A percentile compares a stretch with the other conserved stretches of the same genome.
phyloP scores from a whole-genome alignment of 306 rosid genomes.

The Hippophae tibetana region DNA sequence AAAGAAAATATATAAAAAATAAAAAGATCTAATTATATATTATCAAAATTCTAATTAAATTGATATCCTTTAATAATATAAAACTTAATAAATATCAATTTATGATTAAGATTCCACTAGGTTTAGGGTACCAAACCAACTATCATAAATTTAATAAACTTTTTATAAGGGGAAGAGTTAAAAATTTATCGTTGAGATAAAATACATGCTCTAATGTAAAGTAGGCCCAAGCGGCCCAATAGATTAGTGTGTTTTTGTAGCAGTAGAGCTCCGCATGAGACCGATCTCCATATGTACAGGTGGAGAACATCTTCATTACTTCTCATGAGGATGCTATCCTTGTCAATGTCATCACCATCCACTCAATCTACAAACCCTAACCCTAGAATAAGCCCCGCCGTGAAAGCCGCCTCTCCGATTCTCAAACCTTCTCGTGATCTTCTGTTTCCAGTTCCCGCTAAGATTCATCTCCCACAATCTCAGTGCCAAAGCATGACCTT shows the following conservation, averaged over 20 bases:
- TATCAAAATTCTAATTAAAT: too few relatives aligned
- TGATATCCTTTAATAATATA: too few relatives aligned
- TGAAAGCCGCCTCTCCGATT: conserved; percentile 8
- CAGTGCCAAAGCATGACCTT: conserved; percentile 39
- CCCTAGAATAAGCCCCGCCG: conserved; percentile 8
- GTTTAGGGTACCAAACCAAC: too few relatives aligned
- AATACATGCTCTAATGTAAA: too few relatives aligned
- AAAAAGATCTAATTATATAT: too few relatives aligned
- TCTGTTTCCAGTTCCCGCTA: background rate
- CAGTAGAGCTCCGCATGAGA: conserved; percentile 5
- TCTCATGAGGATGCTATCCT: conserved; percentile 35
- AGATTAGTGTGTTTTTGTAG: background rate
- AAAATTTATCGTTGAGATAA: too few relatives aligned
- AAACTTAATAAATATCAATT: too few relatives aligned
- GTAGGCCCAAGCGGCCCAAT: too few relatives aligned
- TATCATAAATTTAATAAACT: too few relatives aligned
- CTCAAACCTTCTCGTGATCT: conserved; percentile 11
- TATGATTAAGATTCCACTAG: too few relatives aligned
- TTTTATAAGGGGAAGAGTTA: too few relatives aligned
- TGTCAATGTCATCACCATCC: conserved; percentile 16
- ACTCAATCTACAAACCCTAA: conserved; percentile 22
- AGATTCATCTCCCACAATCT: conserved; percentile 15
- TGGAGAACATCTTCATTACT: conserved; percentile 24
- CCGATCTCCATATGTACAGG: conserved; percentile 30
- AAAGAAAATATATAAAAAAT: too few relatives aligned